These are phyloP conservation scores for Sideroxylon spinosum DNA, from an alignment of 179 eudicot species.

Conservation along the genomic window DNA sequence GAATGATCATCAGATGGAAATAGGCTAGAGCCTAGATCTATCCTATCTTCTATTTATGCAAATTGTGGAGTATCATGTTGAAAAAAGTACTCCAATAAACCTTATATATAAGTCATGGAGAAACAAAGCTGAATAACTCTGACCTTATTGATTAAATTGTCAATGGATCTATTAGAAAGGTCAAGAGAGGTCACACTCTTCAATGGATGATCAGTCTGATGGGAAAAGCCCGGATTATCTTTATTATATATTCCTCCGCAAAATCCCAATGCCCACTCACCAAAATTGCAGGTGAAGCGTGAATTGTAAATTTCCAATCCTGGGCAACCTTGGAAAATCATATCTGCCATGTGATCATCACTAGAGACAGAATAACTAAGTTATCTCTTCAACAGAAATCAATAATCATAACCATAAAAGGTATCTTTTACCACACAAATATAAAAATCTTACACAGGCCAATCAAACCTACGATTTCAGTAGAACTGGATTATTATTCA, in stretches of 20 bases:
- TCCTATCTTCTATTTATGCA: background rate
- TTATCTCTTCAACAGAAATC: constrained; percentile 11
- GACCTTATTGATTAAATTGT: constrained; percentile 68
- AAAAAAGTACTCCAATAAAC: background rate
- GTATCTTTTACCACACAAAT: too few species aligned
- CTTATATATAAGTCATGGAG: background rate
- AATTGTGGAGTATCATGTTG: background rate
- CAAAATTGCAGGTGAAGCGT: constrained; percentile 61
- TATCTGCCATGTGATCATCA: constrained; percentile 39
- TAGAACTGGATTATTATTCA: constrained; percentile 68
- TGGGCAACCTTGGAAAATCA: constrained; percentile 56
- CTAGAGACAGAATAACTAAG: constrained; percentile 41
- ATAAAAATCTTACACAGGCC: background rate
- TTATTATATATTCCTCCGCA: constrained; percentile 75
- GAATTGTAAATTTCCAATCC: constrained; percentile 80
- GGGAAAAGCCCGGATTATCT: constrained; percentile 54
- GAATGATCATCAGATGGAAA: constrained; percentile 1
- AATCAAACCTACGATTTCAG: constrained; percentile 50
- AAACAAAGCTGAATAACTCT: constrained; percentile 10
- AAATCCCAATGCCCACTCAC: constrained; percentile 91
- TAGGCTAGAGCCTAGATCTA: background rate
- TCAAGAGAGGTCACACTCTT: constrained; percentile 57
- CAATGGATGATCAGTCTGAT: constrained; percentile 41
- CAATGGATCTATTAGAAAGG: constrained; percentile 74
- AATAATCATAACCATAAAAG: background rate